Base-by-base conservation (phyloP, 2,329 filamentous ascomycete genomes). In the Penicillium sp. region DNA sequence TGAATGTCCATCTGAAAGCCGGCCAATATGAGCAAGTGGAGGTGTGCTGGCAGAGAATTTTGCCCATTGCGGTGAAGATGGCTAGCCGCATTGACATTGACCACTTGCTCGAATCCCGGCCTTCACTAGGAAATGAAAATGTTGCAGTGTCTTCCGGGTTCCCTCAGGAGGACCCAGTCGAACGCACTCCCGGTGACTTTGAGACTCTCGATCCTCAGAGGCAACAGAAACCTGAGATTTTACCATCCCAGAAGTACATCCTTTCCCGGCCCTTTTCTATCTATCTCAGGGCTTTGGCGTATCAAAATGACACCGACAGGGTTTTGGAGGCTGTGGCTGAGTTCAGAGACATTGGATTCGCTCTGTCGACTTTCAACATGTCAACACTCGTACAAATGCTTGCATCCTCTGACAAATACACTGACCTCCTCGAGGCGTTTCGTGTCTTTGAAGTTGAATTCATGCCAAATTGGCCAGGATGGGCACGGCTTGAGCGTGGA, bases 391-490 rank as follows among this genome's bases (percentile, higher is more conserved):
- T 95, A 38, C 77, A 83, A 52, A 64, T 73, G 34, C 76, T 95
- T 17, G 77, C 79, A 15, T 67, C 71, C 10, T 70, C 79, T 37
- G 72, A 74, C 30, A 71, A 74, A 30, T 74, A 75, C 52, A 65
- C 77, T 32, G 71, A 82, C 40, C 61, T 64, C 36, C 15, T 63
- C 9, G 47, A 58, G 13, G 88, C 88, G 25, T 94, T 92, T 64
- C 58, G 67, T 14, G 65, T 81, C 35, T 90, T 85, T 57, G 90
- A 96, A 66, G 66, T 72, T 16, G 77, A 79, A 43, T 79, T 96
- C 38, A 93, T 95, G 76, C 73, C 76, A 1, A 72, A 76, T 22
- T 95, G 88, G 76, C 75, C 76, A 8, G 86, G 87, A 15, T 95
- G 88, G 85, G 53, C 50, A 4, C 45, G 55, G 35, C 48, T 70